phyloP scores from a whole-genome alignment of 371 early-diverging fungal species.

The Mortierella sp. region DNA sequence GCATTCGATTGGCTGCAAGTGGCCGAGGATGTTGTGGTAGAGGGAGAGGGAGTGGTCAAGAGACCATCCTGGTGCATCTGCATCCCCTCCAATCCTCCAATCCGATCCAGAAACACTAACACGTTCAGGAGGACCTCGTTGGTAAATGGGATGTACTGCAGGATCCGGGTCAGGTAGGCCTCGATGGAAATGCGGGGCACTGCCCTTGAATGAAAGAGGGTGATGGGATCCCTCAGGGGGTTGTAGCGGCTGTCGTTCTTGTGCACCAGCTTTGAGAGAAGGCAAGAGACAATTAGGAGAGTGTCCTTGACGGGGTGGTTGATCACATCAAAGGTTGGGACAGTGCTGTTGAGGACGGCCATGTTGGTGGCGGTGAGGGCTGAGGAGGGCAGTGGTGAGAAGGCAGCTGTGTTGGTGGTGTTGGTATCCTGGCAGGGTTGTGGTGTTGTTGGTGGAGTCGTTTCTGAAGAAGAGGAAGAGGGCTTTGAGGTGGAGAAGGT shows the following conservation, averaged over 20 bases:
- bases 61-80: slow-evolving; percentile 33
- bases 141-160: slow-evolving; percentile 84
- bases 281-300: slow-evolving; percentile 62
- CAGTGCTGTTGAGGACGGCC: neutral
- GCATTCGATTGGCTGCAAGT: neutral
- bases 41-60: slow-evolving; percentile 4
- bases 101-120: slow-evolving; percentile 90
- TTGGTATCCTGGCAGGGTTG: slow-evolving; percentile 8
- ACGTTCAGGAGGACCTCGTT: slow-evolving; percentile 83
- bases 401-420: neutral
- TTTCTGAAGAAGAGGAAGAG: neutral
- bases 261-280: slow-evolving; percentile 63
- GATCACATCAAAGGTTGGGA: slow-evolving; percentile 32
- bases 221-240: slow-evolving; percentile 61
- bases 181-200: slow-evolving; percentile 80
- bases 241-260: slow-evolving; percentile 77
- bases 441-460: slow-evolving; percentile 42
- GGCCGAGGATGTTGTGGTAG: slow-evolving; percentile 13
- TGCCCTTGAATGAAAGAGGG: slow-evolving; percentile 88
- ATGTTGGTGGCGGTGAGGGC: slow-evolving; percentile 5
- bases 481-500: slow-evolving; percentile 6
- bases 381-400: neutral
- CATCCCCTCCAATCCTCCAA: slow-evolving; percentile 64
- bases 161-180: slow-evolving; percentile 77
- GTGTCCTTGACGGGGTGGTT: slow-evolving; percentile 59